A percentile compares a stretch with the other conserved stretches of the same genome.
Evolutionary conservation across 306 rosid genomes (phyloP).

Genomic region (Begonia masoniana): DNA sequence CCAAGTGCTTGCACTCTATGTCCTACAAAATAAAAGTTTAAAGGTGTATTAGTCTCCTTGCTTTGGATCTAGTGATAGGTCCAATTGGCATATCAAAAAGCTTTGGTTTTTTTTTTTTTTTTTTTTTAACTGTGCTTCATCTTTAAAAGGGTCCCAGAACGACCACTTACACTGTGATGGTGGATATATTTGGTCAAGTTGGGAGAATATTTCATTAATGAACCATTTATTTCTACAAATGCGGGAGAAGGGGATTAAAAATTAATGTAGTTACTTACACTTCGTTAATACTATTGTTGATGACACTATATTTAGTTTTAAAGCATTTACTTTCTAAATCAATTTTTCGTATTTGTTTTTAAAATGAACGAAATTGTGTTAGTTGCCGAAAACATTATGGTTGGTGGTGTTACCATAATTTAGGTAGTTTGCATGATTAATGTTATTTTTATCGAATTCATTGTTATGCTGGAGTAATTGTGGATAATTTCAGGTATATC

Average conservation of each 20-base stretch:
- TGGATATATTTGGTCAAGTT: slow-evolving; percentile 77
- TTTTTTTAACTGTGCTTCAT: no score
- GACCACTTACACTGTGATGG: slow-evolving; percentile 77
- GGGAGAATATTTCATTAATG: slow-evolving; percentile 70
- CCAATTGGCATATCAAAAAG: no score
- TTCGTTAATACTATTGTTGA: slow-evolving; percentile 35
- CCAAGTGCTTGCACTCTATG: no score
- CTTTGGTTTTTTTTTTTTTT: no score
- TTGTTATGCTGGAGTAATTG: slow-evolving; percentile 26
- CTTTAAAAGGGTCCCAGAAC: slow-evolving; percentile 39
- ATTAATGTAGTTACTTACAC: slow-evolving; percentile 63
- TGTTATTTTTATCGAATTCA: slow-evolving; percentile 30
- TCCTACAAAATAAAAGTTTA: no score
- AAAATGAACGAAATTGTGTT: slow-evolving; percentile 53
- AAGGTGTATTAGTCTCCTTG: no score
- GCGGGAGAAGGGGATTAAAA: slow-evolving; percentile 46
- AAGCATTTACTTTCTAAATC: slow-evolving; percentile 43
- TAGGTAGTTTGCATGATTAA: slow-evolving; percentile 70
- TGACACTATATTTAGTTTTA: no score
- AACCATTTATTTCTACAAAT: slow-evolving; percentile 49
- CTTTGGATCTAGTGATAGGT: no score
- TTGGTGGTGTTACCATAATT: slow-evolving; percentile 7
- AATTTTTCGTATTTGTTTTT: slow-evolving; percentile 43
- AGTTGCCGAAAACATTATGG: slow-evolving; percentile 13
- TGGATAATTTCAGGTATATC: not conserved